Percentiles rank a stretch among this genome's conserved stretches.
These are phyloP conservation scores for Phytophthora macrochlamydospora DNA, from an alignment of 352 stramenopile genomes.

Conservation along the genomic window DNA sequence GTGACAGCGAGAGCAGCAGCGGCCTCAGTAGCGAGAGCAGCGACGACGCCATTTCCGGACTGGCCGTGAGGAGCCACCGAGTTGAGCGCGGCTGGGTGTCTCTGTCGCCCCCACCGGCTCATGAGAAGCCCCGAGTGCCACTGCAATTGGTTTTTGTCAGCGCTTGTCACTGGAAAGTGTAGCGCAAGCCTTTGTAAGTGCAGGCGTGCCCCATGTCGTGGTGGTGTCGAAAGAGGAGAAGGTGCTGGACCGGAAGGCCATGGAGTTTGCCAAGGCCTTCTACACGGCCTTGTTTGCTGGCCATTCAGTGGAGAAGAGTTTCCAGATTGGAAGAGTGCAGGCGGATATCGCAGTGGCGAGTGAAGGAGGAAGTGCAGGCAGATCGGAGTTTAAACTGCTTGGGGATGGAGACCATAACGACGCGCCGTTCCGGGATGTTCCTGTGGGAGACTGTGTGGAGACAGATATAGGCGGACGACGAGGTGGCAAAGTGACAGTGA, in stretches of 20 bases:
- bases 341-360: constrained; percentile 68
- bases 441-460: constrained; percentile 59
- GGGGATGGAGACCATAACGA: constrained; percentile 79
- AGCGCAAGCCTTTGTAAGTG: constrained; percentile 88
- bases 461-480: constrained; percentile 48
- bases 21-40: constrained; percentile 14
- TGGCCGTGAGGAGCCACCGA: constrained; percentile 40
- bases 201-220: constrained; percentile 90
- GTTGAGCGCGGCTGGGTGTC: constrained; percentile 51
- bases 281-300: constrained; percentile 87
- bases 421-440: constrained; percentile 68
- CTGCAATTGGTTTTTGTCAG: constrained; percentile 90
- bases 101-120: constrained; percentile 29
- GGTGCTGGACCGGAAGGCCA: constrained; percentile 86
- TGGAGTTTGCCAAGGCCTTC: constrained; percentile 90
- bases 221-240: constrained; percentile 88
- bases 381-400: constrained; percentile 83
- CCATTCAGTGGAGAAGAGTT: constrained; percentile 76
- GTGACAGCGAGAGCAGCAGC: neutral
- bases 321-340: constrained; percentile 85
- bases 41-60: constrained; percentile 18
- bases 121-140: constrained; percentile 46
- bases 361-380: constrained; percentile 7
- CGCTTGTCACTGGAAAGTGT: constrained; percentile 89
- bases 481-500: constrained; percentile 37